phyloP scores from a whole-genome alignment of 768 basidiomycete genomes.

The Ephemerocybe angulata region DNA sequence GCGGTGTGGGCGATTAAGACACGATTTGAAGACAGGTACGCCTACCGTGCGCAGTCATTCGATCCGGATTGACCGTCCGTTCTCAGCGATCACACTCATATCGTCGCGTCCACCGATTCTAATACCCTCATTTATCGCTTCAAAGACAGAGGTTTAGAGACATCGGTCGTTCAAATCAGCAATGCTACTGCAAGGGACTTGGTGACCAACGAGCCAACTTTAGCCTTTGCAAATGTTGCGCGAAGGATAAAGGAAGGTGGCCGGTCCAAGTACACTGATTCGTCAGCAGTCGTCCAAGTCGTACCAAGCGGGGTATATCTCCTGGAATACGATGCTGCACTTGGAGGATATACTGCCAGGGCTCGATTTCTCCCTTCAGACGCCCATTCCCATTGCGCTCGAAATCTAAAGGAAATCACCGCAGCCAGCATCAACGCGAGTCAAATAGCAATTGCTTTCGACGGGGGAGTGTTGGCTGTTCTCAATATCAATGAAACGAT shows the following conservation, averaged over 20 bases:
- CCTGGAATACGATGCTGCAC: conserved; percentile 48
- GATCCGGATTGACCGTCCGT: conserved; percentile 4
- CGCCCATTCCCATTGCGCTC: neutral
- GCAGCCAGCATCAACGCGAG: conserved; percentile 67
- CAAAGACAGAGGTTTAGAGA: conserved; percentile 32
- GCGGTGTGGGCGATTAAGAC: conserved; percentile 60
- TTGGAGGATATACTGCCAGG: conserved; percentile 39
- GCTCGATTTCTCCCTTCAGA: conserved; percentile 32
- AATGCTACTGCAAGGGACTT: conserved; percentile 39
- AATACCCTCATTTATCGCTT: conserved; percentile 55
- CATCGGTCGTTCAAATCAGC: conserved; percentile 40
- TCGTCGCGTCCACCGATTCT: conserved; percentile 59
- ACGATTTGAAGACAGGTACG: conserved; percentile 48
- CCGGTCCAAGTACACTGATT: conserved; percentile 36
- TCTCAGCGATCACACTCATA: conserved; percentile 48
- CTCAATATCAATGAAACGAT: conserved; percentile 45
- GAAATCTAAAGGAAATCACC: conserved; percentile 45
- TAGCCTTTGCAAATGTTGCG: conserved; percentile 60
- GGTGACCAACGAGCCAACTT: conserved; percentile 46
- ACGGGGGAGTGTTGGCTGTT: conserved; percentile 46
- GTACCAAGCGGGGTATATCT: conserved; percentile 54
- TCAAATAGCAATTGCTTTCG: conserved; percentile 62
- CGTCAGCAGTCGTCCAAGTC: conserved; percentile 68
- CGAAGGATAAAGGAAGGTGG: conserved; percentile 28
- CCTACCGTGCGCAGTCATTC: conserved; percentile 3